Percentiles rank a stretch among this genome's conserved stretches.
Evolutionary conservation across 192 early-diverging fungal genomes (phyloP).

Genomic region (Linnemannia schmuckeri): DNA sequence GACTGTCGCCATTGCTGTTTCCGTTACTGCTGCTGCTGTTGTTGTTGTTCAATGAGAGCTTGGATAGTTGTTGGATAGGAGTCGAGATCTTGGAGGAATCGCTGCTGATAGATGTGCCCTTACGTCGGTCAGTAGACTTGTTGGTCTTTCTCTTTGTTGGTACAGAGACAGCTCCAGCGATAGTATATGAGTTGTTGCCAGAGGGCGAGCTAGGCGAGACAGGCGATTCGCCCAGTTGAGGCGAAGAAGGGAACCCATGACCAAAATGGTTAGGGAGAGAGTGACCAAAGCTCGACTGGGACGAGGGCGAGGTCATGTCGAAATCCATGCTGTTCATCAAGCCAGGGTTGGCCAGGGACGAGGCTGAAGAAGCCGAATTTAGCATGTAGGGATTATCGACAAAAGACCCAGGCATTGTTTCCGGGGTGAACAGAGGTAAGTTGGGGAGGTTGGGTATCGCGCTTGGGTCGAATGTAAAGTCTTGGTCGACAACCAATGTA

Average conservation of each 20-base stretch:
- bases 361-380: not conserved
- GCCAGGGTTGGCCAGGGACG: not conserved
- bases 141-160: conserved; percentile 40
- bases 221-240: conserved; percentile 23
- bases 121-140: conserved; percentile 19
- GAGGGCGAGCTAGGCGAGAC: conserved; percentile 26
- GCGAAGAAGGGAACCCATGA: not conserved
- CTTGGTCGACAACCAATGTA: conserved; percentile 62
- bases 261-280: conserved; percentile 29
- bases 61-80: conserved; percentile 51
- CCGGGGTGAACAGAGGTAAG: conserved; percentile 28
- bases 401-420: conserved; percentile 40
- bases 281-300: conserved; percentile 37
- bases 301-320: conserved; percentile 52
- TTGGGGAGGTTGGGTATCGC: conserved; percentile 49
- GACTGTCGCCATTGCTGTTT: conserved; percentile 15
- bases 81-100: conserved; percentile 34
- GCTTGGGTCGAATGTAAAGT: conserved; percentile 52
- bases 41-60: conserved; percentile 48
- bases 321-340: conserved; percentile 46
- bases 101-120: conserved; percentile 15
- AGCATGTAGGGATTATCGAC: conserved; percentile 6
- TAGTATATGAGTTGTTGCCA: conserved; percentile 4
- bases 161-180: conserved; percentile 7
- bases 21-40: conserved; percentile 26